Evolutionary conservation across 176 grass and related monocot genomes (phyloP).

Genomic region (Thinopyrum elongatum): DNA sequence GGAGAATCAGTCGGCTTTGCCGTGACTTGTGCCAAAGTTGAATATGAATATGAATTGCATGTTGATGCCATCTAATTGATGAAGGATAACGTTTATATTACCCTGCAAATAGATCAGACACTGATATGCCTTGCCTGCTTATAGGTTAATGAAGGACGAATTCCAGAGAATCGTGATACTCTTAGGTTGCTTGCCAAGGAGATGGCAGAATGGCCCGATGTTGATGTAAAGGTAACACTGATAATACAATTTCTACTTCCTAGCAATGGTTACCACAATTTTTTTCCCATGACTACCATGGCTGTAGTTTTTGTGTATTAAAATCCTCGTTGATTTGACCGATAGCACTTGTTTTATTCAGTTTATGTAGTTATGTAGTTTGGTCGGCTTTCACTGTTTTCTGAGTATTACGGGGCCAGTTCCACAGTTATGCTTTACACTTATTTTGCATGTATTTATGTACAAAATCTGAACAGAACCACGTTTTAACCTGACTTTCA

Average conservation of each 20-base stretch:
- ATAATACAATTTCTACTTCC: conserved; percentile 1
- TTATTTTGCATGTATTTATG: not conserved
- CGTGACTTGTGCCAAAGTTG: no score
- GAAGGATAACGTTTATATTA: not conserved
- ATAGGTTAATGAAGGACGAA: conserved; percentile 82
- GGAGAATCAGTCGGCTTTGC: no score
- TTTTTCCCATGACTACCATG: not conserved
- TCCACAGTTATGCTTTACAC: not conserved
- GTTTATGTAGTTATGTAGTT: conserved; percentile 18
- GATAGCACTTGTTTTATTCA: not conserved
- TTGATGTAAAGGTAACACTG: conserved; percentile 81
- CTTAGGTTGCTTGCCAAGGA: conserved; percentile 84
- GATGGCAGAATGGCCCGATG: conserved; percentile 84
- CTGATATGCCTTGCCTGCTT: conserved; percentile 8
- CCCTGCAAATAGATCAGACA: not conserved
- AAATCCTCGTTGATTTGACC: not conserved
- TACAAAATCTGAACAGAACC: not conserved
- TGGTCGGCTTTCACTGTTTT: not conserved
- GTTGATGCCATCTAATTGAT: not conserved
- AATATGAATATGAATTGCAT: conserved; percentile 28
- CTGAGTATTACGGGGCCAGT: not conserved
- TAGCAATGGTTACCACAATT: not conserved
- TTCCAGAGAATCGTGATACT: conserved; percentile 76
- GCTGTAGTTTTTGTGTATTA: not conserved
- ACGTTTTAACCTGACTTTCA: not conserved